These are phyloP conservation scores for Rhizopogon rudus DNA, from an alignment of 768 basidiomycete species.

Conservation along the genomic window DNA sequence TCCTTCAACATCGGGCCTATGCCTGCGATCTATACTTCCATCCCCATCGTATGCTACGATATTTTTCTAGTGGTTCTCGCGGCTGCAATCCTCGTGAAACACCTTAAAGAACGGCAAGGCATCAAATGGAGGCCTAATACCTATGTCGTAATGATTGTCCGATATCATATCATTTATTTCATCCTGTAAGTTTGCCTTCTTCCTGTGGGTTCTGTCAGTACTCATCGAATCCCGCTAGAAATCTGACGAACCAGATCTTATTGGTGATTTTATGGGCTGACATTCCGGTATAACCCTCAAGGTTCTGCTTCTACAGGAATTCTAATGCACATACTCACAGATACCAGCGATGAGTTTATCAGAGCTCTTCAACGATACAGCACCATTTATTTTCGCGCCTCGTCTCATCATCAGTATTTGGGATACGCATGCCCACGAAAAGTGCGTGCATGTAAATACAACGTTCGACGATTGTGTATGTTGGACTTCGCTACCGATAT, in stretches of 20 bases:
- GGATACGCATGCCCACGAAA: no score
- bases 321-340: background rate
- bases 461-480: no score
- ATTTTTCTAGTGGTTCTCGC: background rate
- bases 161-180: background rate
- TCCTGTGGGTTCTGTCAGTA: background rate
- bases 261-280: background rate
- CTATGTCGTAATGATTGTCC: background rate
- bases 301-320: background rate
- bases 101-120: background rate
- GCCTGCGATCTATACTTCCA: background rate
- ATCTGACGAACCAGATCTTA: background rate
- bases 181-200: background rate
- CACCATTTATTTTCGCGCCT: no score
- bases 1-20: background rate
- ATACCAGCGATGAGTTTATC: background rate
- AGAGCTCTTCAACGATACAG: background rate
- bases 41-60: background rate
- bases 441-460: no score
- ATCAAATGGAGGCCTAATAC: background rate
- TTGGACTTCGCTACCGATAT: no score
- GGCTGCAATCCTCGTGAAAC: background rate
- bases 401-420: no score
- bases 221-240: background rate
- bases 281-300: background rate